phyloP scores from a whole-genome alignment of 208 protist species.

The Wallacemonas sp. region DNA sequence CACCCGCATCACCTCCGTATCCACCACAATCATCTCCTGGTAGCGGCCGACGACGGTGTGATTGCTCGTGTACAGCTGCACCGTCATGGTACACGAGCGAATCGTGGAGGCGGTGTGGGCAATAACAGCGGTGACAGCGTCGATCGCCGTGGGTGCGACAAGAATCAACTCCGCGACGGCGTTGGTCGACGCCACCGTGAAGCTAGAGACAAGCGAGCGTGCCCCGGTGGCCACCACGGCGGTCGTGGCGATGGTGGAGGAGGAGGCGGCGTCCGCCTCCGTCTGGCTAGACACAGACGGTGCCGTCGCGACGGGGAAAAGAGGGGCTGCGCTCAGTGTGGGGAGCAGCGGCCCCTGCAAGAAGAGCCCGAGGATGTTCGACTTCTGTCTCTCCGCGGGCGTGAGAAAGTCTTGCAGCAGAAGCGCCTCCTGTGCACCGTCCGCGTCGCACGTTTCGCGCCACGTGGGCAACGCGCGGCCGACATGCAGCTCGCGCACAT shows the following conservation, averaged over 20 bases:
- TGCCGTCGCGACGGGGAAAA: too few species aligned
- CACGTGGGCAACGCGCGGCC: conserved; percentile 32
- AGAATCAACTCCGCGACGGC: background rate
- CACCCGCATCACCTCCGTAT: background rate
- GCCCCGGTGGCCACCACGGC: background rate
- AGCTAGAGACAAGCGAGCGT: background rate
- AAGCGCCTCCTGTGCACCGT: background rate
- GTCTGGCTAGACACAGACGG: too few species aligned
- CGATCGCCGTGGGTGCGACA: background rate
- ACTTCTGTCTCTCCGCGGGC: conserved; percentile 15
- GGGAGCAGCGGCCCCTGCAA: conserved; percentile 37
- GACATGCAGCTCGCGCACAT: conserved; percentile 21
- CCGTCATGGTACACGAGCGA: conserved; percentile 2
- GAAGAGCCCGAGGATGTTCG: conserved; percentile 43
- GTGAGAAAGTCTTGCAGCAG: conserved; percentile 27
- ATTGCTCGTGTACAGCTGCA: background rate
- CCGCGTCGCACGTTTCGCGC: conserved; percentile 13
- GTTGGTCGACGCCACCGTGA: background rate
- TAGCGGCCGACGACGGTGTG: background rate
- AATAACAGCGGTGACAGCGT: background rate
- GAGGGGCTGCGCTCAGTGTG: too few species aligned
- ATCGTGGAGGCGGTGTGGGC: background rate
- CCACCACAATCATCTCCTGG: background rate
- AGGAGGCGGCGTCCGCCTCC: background rate
- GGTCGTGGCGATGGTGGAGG: background rate